Percentiles rank a stretch among this genome's conserved stretches.
Evolutionary conservation across 306 rosid species (phyloP).

Genomic region (Cicer chorassanicum): DNA sequence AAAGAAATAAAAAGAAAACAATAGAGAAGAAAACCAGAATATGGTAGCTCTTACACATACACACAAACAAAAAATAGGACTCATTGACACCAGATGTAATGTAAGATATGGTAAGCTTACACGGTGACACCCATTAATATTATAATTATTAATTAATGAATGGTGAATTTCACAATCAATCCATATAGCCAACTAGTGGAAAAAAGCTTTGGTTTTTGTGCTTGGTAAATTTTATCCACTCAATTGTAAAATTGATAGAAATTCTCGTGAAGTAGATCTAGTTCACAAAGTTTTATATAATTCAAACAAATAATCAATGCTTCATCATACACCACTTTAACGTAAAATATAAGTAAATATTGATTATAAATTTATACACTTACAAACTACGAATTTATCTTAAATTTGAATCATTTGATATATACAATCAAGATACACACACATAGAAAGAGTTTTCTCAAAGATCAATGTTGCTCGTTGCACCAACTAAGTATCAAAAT

Average conservation of each 20-base stretch:
- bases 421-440: not conserved
- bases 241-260: not conserved
- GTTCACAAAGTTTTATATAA: not conserved
- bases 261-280: conserved; percentile 7
- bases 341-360: not conserved
- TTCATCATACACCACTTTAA: not conserved
- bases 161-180: conserved; percentile 5
- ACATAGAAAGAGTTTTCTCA: not conserved
- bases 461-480: conserved; percentile 1
- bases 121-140: not conserved
- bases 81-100: not conserved
- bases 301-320: not conserved
- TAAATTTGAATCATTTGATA: not conserved
- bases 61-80: not conserved
- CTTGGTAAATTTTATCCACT: conserved; percentile 7
- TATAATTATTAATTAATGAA: not conserved
- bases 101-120: not conserved
- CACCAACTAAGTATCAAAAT: conserved; percentile 10
- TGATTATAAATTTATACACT: not conserved
- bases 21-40: not conserved
- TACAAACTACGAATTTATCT: not conserved
- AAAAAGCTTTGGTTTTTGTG: not conserved
- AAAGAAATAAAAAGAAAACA: not conserved
- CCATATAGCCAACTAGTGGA: not conserved
- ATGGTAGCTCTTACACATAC: not conserved